A percentile compares a stretch with the other conserved stretches of the same genome.
These are phyloP conservation scores for Candida yuanshanica DNA, from an alignment of 805 yeast species.

Conservation along the genomic window DNA sequence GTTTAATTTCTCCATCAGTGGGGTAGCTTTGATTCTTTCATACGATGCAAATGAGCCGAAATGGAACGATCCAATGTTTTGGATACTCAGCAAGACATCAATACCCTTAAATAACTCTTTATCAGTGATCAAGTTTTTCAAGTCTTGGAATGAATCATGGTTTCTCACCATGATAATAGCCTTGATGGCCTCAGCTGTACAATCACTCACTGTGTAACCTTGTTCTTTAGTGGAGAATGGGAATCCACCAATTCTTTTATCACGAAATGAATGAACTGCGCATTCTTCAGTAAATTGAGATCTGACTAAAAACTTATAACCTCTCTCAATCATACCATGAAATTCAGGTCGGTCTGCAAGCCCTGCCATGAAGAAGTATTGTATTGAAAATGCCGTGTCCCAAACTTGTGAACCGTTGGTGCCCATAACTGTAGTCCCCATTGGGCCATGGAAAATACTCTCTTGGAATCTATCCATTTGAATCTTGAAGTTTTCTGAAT, in stretches of 20 bases:
- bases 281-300: slow-evolving; percentile 85
- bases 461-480: slow-evolving; percentile 64
- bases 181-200: slow-evolving; percentile 93
- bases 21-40: slow-evolving; percentile 79
- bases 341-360: slow-evolving; percentile 65
- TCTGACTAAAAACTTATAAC: slow-evolving; percentile 66
- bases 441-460: slow-evolving; percentile 75
- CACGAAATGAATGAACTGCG: slow-evolving; percentile 73
- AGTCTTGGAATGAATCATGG: slow-evolving; percentile 43
- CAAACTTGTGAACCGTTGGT: slow-evolving; percentile 97
- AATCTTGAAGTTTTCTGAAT: slow-evolving; percentile 53
- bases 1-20: slow-evolving; percentile 68
- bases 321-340: slow-evolving; percentile 54
- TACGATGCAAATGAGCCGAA: slow-evolving; percentile 92
- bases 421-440: slow-evolving; percentile 92
- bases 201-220: slow-evolving; percentile 94
- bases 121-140: slow-evolving; percentile 47
- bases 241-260: slow-evolving; percentile 85
- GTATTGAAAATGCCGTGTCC: slow-evolving; percentile 92
- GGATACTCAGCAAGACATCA: slow-evolving; percentile 70
- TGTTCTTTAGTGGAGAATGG: slow-evolving; percentile 94
- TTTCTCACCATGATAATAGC: slow-evolving; percentile 89
- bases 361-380: slow-evolving; percentile 75
- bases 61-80: slow-evolving; percentile 73
- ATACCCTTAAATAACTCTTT: slow-evolving; percentile 59